Conservation (phyloP, 139 green algal species). For the Chlamydomonas incerta region DNA sequence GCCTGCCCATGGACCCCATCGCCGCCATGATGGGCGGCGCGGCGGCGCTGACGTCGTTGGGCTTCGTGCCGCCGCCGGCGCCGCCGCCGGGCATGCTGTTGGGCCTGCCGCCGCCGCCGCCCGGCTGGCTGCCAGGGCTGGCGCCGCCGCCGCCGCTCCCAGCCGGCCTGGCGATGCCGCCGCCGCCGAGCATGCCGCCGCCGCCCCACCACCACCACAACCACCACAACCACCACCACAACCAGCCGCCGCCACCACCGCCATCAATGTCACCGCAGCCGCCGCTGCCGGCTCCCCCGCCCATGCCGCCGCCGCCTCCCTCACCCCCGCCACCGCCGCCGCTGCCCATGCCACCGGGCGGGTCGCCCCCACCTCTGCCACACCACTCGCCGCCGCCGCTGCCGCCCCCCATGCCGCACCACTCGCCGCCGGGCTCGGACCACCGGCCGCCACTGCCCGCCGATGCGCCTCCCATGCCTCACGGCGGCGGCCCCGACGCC, state of each 20-base stretch:
- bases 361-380: background rate
- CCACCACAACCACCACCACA: background rate
- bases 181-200: background rate
- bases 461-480: background rate
- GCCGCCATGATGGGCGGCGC: background rate
- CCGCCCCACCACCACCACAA: conserved; percentile 1
- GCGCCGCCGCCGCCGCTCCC: background rate
- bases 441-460: background rate
- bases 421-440: background rate
- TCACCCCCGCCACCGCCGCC: background rate
- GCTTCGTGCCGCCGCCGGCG: background rate
- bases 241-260: background rate
- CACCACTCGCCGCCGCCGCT: background rate
- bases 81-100: background rate
- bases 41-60: background rate
- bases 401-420: background rate
- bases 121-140: background rate
- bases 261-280: background rate
- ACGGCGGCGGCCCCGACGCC: background rate
- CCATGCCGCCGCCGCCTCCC: background rate
- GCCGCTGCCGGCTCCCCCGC: background rate
- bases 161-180: background rate
- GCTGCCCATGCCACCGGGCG: background rate
- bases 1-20: background rate
- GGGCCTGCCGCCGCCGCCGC: background rate